A percentile compares a stretch with the other conserved stretches of the same genome.
Evolutionary conservation across 306 rosid genomes (phyloP).

Genomic region (Prinsepia uniflora): DNA sequence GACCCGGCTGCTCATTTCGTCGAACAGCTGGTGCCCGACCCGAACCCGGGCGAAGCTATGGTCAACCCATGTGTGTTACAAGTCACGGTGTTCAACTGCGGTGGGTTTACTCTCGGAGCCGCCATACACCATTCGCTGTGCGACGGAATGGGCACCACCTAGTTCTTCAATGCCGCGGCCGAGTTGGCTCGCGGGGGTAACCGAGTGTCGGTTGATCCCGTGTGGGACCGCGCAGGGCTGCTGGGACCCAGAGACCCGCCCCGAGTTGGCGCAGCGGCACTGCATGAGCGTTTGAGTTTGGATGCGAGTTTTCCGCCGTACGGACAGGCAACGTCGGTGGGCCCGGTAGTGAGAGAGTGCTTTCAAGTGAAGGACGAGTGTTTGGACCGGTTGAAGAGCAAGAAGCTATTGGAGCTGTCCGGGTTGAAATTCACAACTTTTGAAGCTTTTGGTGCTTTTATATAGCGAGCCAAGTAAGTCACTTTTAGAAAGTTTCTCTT

Average conservation of each 20-base stretch:
- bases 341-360: slow-evolving; percentile 43
- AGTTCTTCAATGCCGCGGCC: slow-evolving; percentile 64
- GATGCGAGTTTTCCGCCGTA: slow-evolving; percentile 45
- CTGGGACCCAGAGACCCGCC: slow-evolving; percentile 53
- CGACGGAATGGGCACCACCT: slow-evolving; percentile 74
- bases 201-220: slow-evolving; percentile 31
- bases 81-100: slow-evolving; percentile 63
- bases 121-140: slow-evolving; percentile 64
- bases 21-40: slow-evolving; percentile 67
- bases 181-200: slow-evolving; percentile 70
- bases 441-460: slow-evolving; percentile 79
- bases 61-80: slow-evolving; percentile 60
- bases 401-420: slow-evolving; percentile 36
- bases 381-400: slow-evolving; percentile 43
- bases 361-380: slow-evolving; percentile 53
- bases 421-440: slow-evolving; percentile 69
- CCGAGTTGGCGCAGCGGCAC: slow-evolving; percentile 35
- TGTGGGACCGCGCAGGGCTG: slow-evolving; percentile 52
- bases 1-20: slow-evolving; percentile 38
- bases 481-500: background rate
- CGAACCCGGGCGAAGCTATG: slow-evolving; percentile 40
- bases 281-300: slow-evolving; percentile 46
- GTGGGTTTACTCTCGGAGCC: slow-evolving; percentile 74
- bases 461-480: slow-evolving; percentile 83
- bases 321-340: slow-evolving; percentile 30